Conservation (phyloP, 805 yeast species). For the Wickerhamia fluorescens region DNA sequence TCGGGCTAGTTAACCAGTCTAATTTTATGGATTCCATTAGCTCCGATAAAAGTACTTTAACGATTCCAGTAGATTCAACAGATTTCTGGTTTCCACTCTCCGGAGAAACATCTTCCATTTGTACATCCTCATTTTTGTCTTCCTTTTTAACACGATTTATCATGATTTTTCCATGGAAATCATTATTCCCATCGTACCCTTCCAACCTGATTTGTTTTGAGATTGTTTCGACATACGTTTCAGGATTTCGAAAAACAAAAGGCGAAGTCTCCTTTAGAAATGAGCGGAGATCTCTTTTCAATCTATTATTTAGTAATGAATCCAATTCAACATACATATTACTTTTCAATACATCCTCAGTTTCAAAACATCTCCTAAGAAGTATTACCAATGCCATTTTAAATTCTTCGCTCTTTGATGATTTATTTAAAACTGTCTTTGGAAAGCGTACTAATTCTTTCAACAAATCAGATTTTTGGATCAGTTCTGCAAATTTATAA, state of each 20-base stretch:
- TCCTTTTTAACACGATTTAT: conserved; percentile 3
- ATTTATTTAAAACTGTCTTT: conserved; percentile 16
- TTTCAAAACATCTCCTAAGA: conserved; percentile 67
- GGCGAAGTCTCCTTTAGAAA: conserved; percentile 45
- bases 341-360: conserved; percentile 39
- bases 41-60: conserved; percentile 58
- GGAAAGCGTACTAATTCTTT: conserved; percentile 41
- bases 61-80: conserved; percentile 44
- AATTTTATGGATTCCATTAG: conserved; percentile 42
- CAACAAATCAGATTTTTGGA: conserved; percentile 44
- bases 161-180: background rate
- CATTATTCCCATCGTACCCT: conserved; percentile 25
- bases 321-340: conserved; percentile 47
- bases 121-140: conserved; percentile 16
- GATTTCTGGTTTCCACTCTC: conserved; percentile 7
- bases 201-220: conserved; percentile 36
- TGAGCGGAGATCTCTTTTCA: conserved; percentile 20
- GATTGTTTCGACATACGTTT: conserved; percentile 39
- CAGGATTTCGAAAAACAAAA: conserved; percentile 43
- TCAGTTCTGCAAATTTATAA: conserved; percentile 28
- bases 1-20: conserved; percentile 30
- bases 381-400: conserved; percentile 39
- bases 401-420: conserved; percentile 3
- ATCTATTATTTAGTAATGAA: conserved; percentile 25
- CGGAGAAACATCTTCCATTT: conserved; percentile 20